phyloP scores from a whole-genome alignment of 176 grass and related monocot genomes.

The Tillandsia fasciculata region DNA sequence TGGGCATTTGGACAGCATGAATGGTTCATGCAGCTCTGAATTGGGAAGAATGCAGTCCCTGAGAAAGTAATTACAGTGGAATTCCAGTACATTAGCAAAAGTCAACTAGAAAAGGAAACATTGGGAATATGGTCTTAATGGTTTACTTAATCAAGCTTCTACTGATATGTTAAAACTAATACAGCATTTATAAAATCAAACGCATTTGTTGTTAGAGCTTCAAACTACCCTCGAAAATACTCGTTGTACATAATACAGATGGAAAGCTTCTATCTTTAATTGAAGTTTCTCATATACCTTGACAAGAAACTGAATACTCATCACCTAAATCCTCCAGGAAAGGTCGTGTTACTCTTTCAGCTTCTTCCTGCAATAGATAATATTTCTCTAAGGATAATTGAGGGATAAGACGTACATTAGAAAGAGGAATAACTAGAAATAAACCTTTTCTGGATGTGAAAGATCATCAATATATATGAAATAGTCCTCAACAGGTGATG shows the following conservation, averaged over 20 bases:
- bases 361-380: slow-evolving; percentile 41
- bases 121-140: no score
- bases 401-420: neutral
- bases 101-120: neutral
- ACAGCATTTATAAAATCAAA: no score
- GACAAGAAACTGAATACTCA: slow-evolving; percentile 72
- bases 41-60: slow-evolving; percentile 89
- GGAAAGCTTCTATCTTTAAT: no score
- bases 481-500: slow-evolving; percentile 91
- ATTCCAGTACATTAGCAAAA: neutral
- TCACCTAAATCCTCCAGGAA: slow-evolving; percentile 74
- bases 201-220: no score
- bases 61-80: neutral
- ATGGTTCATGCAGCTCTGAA: slow-evolving; percentile 99
- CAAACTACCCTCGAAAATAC: no score
- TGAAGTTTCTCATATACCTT: slow-evolving; percentile 32
- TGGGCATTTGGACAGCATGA: slow-evolving; percentile 90
- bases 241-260: neutral
- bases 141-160: no score
- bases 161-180: no score
- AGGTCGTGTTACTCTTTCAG: slow-evolving; percentile 33
- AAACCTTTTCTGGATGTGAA: slow-evolving; percentile 73
- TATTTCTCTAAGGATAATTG: slow-evolving; percentile 12
- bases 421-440: slow-evolving; percentile 12
- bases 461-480: slow-evolving; percentile 91